A percentile compares a stretch with the other conserved stretches of the same genome.
Evolutionary conservation across 1,284 basidiomycete species (phyloP).

Genomic region (Inonotus hispidus): DNA sequence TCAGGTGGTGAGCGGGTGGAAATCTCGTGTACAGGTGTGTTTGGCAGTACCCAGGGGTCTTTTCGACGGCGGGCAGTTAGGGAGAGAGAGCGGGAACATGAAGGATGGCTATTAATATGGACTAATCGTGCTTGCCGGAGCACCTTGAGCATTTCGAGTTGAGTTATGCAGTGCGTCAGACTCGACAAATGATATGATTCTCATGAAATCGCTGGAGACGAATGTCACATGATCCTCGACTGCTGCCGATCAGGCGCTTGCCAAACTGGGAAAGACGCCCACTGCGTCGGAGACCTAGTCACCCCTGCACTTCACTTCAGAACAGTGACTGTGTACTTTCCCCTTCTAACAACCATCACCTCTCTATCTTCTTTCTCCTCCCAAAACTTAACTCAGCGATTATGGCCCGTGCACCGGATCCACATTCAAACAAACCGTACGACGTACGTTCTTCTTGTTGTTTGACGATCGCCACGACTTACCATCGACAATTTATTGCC

Average conservation of each 20-base stretch:
- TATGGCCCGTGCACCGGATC: background rate
- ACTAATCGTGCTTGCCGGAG: too few species aligned
- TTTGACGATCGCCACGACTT: background rate
- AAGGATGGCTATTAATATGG: too few species aligned
- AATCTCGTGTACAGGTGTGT: too few species aligned
- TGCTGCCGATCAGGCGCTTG: conserved; percentile 17
- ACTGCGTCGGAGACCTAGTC: conserved; percentile 5
- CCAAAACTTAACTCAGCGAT: background rate
- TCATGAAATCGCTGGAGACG: too few species aligned
- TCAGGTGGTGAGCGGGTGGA: too few species aligned
- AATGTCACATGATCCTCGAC: conserved; percentile 26
- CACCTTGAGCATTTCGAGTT: too few species aligned
- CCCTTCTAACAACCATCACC: background rate
- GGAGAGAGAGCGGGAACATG: too few species aligned
- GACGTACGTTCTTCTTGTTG: conserved; percentile 32
- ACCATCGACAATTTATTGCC: conserved; percentile 10
- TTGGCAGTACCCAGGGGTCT: too few species aligned
- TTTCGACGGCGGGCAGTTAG: too few species aligned
- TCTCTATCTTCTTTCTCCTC: background rate
- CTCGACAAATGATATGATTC: too few species aligned
- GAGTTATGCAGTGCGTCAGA: too few species aligned
- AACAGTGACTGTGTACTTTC: background rate
- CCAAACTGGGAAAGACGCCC: conserved; percentile 21
- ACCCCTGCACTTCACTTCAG: background rate
- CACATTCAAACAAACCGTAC: conserved; percentile 39